phyloP scores from a whole-genome alignment of 2,329 filamentous ascomycete genomes.

The Plenodomus lindquistii region DNA sequence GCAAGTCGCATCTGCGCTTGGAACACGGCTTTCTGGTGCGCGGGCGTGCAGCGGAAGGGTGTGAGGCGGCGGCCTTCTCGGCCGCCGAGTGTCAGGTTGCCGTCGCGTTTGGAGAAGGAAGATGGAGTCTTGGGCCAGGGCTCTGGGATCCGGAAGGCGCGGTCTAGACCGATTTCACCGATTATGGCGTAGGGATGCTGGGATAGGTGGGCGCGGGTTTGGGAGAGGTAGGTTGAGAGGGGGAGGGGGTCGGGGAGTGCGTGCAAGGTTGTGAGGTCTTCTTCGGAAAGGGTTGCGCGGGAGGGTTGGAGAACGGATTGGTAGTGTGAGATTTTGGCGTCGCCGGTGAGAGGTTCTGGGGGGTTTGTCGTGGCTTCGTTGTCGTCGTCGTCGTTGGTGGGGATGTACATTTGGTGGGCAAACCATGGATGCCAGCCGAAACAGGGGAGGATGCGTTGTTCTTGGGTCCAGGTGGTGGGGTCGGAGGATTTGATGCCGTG shows the following conservation, averaged over 20 bases:
- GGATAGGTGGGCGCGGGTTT: constrained; percentile 60
- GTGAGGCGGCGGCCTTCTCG: constrained; percentile 71
- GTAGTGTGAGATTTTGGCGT: constrained; percentile 64
- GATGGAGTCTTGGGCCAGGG: constrained; percentile 49
- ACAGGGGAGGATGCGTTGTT: constrained; percentile 64
- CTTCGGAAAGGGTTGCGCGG: constrained; percentile 24
- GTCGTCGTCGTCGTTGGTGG: constrained; percentile 16
- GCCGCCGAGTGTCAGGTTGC: constrained; percentile 66
- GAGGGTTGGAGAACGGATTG: constrained; percentile 63
- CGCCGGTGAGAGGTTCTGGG: constrained; percentile 40
- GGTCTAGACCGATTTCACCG: constrained; percentile 79
- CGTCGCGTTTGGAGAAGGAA: constrained; percentile 50
- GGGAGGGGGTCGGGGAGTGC: constrained; percentile 64
- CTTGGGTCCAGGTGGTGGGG: constrained; percentile 28
- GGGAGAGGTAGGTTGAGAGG: constrained; percentile 61
- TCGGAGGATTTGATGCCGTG: constrained; percentile 53
- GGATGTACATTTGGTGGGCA: constrained; percentile 70
- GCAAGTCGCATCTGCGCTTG: constrained; percentile 72
- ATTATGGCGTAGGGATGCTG: constrained; percentile 67
- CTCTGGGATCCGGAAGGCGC: constrained; percentile 72
- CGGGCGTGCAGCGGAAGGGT: constrained; percentile 67
- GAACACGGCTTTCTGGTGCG: constrained; percentile 70
- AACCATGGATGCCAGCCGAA: constrained; percentile 93
- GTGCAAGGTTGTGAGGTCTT: constrained; percentile 49
- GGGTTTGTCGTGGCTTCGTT: constrained; percentile 45